Conservation (phyloP, 345 rosid genomes). For the Syzygium grande region DNA sequence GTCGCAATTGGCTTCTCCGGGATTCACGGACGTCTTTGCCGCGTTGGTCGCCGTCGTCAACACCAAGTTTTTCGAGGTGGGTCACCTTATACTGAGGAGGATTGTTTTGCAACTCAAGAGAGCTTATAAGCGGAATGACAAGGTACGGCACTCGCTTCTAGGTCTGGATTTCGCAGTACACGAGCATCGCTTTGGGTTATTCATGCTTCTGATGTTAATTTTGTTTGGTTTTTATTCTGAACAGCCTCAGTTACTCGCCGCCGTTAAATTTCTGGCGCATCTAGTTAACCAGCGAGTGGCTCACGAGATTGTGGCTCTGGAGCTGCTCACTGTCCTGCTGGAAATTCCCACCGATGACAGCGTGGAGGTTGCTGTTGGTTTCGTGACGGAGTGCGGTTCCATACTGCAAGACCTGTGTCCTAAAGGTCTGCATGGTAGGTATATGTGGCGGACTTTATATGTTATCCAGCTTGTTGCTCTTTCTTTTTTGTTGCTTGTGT, state of each 20-base stretch:
- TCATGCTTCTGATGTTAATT: not conserved
- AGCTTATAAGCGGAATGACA: slow-evolving; percentile 88
- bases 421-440: slow-evolving; percentile 74
- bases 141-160: slow-evolving; percentile 29
- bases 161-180: not conserved
- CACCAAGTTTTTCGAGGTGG: slow-evolving; percentile 81
- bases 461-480: not conserved
- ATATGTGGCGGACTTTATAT: not conserved
- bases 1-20: slow-evolving; percentile 30
- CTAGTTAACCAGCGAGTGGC: too few relatives aligned
- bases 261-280: not conserved
- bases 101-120: slow-evolving; percentile 82
- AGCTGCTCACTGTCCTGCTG: slow-evolving; percentile 63
- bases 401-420: slow-evolving; percentile 84
- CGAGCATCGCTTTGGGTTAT: not conserved
- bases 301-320: slow-evolving; percentile 11
- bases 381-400: slow-evolving; percentile 87
- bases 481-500: not conserved
- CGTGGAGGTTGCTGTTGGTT: slow-evolving; percentile 94
- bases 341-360: slow-evolving; percentile 82
- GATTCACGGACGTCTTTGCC: slow-evolving; percentile 80
- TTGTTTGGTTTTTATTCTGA: not conserved
- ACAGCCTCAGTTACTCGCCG: slow-evolving; percentile 90
- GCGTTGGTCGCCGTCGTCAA: slow-evolving; percentile 79
- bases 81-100: slow-evolving; percentile 32